phyloP scores from a whole-genome alignment of 805 yeast species.

The Wickerhamomyces bisporus region DNA sequence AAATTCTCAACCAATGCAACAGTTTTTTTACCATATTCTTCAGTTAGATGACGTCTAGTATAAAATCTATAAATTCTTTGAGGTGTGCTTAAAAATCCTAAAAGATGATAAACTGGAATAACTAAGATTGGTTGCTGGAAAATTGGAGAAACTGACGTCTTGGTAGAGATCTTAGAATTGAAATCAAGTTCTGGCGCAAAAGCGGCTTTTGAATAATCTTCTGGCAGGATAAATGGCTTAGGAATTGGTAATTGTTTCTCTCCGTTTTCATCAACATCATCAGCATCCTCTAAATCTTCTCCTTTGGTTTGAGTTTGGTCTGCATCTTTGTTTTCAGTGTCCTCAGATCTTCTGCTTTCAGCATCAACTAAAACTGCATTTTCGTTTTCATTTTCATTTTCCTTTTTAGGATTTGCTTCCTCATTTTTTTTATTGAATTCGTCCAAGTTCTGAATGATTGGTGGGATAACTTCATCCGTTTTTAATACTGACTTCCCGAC shows the following conservation, averaged over 20 bases:
- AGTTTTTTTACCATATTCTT: conserved; percentile 52
- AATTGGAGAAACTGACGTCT: conserved; percentile 45
- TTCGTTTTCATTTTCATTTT: too few relatives aligned
- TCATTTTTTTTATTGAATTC: conserved; percentile 1
- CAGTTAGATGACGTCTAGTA: conserved; percentile 65
- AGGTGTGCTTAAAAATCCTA: conserved; percentile 78
- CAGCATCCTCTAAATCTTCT: conserved; percentile 19
- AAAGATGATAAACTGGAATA: conserved; percentile 67
- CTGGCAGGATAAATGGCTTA: conserved; percentile 57
- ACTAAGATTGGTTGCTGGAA: conserved; percentile 77
- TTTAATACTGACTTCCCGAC: too few relatives aligned
- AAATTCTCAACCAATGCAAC: conserved; percentile 43
- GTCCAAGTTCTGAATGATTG: conserved; percentile 5
- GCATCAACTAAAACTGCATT: too few relatives aligned
- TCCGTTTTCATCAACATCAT: conserved; percentile 18
- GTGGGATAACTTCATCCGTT: conserved; percentile 5
- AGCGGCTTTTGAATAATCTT: conserved; percentile 47
- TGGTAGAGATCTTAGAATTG: conserved; percentile 23
- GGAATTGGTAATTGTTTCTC: conserved; percentile 43
- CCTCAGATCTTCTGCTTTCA: conserved; percentile 8
- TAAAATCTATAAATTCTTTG: conserved; percentile 73
- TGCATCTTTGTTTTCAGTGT: too few relatives aligned
- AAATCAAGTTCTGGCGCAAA: conserved; percentile 44
- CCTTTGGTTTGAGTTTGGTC: too few relatives aligned
- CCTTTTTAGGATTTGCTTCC: too few relatives aligned